Evolutionary conservation across 208 protist species (phyloP), one percentile per base, ranked within the genome.

Genomic region (Herpetomonas tarakana): DNA sequence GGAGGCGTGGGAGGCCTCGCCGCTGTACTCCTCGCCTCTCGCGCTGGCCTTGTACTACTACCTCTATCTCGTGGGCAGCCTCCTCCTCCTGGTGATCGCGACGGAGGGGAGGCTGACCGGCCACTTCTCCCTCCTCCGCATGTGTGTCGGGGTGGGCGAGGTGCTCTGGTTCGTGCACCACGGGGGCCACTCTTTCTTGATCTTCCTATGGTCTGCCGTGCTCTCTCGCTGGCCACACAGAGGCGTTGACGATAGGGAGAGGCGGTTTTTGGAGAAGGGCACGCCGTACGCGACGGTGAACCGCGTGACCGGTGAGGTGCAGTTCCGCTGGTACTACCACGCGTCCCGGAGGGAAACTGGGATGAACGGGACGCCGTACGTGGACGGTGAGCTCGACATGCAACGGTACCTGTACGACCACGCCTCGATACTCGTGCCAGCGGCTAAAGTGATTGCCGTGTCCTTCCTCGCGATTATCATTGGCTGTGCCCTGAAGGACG

Each of bases 21-120:
- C 73, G 30, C 64, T 81, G 16, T 79, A 79, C 56, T 68, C 58
- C 35, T 81, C 71, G 6, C 74, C 82, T 2, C 52, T 85, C 3
- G 64, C 71, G 2, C 47, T 88, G 24, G 54, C 68, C n/a, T 19
- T 74, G 14, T 87, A 74, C 39, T 91, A 85, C 59, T 77, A 76
- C 49, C 51, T 86, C 46, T 84, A 81, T 59, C 52, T 53, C 25
- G 62, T 86, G 28, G 58, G 58, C 47, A 60, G 65, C 55, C 46
- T 59, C 12, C 45, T 81, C 4, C 57, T 85, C 50, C 66, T 85
- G 28, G 44, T 76, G 27, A 65, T 70, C 11, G 68, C 58, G 52
- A 78, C 78, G 38, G 65, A 67, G 24, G 78, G 78, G 38, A 49
- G 52, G 31, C 59, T 78, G 18, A 81, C 78, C 0, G 74, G 78